Evolutionary conservation across 306 rosid genomes (phyloP), one percentile per base, ranked within the genome.

Genomic region (Ammopiptanthus mongolicus): DNA sequence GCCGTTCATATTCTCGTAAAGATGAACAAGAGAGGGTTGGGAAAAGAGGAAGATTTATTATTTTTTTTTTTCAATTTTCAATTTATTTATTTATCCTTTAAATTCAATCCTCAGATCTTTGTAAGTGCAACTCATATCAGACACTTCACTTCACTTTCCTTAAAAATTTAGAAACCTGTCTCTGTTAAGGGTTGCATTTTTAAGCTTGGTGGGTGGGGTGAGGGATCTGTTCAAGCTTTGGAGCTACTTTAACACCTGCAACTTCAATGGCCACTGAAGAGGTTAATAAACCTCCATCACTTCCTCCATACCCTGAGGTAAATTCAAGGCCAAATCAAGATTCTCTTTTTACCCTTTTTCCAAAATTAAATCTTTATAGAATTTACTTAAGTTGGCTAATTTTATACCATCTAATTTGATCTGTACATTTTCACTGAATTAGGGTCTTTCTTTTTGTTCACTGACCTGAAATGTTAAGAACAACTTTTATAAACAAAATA

Each of bases 231-330:
- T 25, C 28, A 25, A 25, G 3, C 3, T 25, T 33, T 74, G 2
- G 3, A 83, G 70, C 80, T 63, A 75, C 75, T 71, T 73, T 12
- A 37, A 7, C 7, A 37, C 44, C 79, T 36, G 8, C 85, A 61
- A 2, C 75, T 71, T 66, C 75, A 83, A 91, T 93, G 97, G 97
- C 97, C 74, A 73, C 90, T 10, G 92, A 74, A 83, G 92, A 87
- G 83, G 90, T 86, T 69, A 85, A 84, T 48, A 87, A 85, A 9
- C 91, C 88, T 81, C 76, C 64, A 5, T 81, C 97, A 7, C 92
- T 93, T 41, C 96, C 91, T 75, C 88, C 96, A 44, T 93, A 93
- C 80, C 91, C 98, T 22, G 86, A 93, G 98, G 97, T 93, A 82
- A 79, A 14, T 8, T 22, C 31, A 44, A 34, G 1, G 4, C 50